These are phyloP conservation scores for Hippophae gyantsensis DNA, from an alignment of 306 rosid genomes.

Conservation along the genomic window DNA sequence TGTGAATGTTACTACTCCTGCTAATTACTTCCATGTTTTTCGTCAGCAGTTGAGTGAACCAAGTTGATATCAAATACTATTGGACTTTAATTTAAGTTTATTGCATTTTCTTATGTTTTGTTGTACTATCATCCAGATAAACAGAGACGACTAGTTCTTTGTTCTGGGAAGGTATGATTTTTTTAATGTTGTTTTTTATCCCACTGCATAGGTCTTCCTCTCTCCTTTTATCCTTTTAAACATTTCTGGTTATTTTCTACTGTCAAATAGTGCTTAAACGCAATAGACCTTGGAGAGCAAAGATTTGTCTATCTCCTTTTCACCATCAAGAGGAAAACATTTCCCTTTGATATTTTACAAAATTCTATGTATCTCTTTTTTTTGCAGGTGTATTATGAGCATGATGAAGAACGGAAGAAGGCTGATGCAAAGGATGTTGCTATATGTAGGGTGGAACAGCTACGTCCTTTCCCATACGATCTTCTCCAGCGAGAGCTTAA, in stretches of 20 bases:
- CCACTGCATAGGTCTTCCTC: background rate
- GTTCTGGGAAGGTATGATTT: constrained; percentile 78
- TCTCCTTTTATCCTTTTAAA: background rate
- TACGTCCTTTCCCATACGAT: constrained; percentile 93
- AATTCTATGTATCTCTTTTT: background rate
- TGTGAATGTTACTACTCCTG: constrained; percentile 94
- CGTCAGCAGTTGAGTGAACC: constrained; percentile 71
- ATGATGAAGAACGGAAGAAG: constrained; percentile 69
- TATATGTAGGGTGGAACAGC: constrained; percentile 89
- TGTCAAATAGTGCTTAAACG: too few species aligned
- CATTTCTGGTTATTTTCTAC: too few species aligned
- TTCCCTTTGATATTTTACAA: background rate
- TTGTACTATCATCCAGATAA: constrained; percentile 36
- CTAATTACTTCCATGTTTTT: constrained; percentile 91
- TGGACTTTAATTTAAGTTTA: background rate
- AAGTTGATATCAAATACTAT: constrained; percentile 9
- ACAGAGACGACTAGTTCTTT: constrained; percentile 85
- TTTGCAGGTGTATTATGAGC: constrained; percentile 82
- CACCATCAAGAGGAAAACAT: background rate
- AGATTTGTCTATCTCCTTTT: background rate
- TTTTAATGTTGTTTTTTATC: background rate
- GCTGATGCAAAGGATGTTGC: constrained; percentile 70
- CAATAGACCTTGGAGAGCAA: too few species aligned
- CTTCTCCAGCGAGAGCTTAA: constrained; percentile 86
- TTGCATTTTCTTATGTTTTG: constrained; percentile 12